Evolutionary conservation across 2,329 filamentous ascomycete genomes (phyloP).

Genomic region (Cercospora zeina): DNA sequence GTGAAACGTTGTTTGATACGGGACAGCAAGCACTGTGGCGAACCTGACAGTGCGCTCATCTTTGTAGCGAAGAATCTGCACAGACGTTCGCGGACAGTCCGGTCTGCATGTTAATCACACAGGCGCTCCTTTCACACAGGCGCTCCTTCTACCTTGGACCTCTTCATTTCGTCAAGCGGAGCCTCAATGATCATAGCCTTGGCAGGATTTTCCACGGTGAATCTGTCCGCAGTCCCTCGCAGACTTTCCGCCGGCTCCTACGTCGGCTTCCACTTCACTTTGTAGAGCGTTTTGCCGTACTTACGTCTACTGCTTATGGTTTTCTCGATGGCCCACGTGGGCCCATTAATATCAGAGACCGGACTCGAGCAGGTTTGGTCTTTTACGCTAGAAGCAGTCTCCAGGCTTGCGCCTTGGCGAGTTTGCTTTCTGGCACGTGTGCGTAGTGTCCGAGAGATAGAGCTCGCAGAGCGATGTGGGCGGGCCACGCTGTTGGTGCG

Average conservation of each 20-base stretch:
- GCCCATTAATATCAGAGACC: background rate
- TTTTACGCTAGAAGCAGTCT: background rate
- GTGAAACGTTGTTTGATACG: background rate
- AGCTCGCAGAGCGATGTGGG: conserved; percentile 8
- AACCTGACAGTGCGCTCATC: conserved; percentile 9
- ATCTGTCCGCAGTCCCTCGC: conserved; percentile 9
- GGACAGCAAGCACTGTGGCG: background rate
- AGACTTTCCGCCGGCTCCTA: conserved; percentile 11
- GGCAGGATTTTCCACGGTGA: background rate
- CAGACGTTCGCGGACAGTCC: conserved; percentile 1
- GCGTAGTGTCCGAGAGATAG: conserved; percentile 6
- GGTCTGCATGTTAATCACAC: conserved; percentile 3
- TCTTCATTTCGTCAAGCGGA: conserved; percentile 5
- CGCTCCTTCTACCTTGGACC: conserved; percentile 7
- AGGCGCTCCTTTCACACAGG: conserved; percentile 2
- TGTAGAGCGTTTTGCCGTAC: conserved; percentile 3
- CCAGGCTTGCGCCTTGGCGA: conserved; percentile 7
- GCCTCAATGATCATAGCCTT: background rate
- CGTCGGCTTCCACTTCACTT: conserved; percentile 3
- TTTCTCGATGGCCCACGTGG: conserved; percentile 6
- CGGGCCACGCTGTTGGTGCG: background rate
- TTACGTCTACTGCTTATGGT: conserved; percentile 7
- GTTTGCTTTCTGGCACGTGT: conserved; percentile 8
- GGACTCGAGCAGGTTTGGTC: conserved; percentile 7
- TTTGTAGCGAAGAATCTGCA: background rate